Evolutionary conservation across 352 stramenopile genomes (phyloP).

Genomic region (Phytopythium ostracodes): DNA sequence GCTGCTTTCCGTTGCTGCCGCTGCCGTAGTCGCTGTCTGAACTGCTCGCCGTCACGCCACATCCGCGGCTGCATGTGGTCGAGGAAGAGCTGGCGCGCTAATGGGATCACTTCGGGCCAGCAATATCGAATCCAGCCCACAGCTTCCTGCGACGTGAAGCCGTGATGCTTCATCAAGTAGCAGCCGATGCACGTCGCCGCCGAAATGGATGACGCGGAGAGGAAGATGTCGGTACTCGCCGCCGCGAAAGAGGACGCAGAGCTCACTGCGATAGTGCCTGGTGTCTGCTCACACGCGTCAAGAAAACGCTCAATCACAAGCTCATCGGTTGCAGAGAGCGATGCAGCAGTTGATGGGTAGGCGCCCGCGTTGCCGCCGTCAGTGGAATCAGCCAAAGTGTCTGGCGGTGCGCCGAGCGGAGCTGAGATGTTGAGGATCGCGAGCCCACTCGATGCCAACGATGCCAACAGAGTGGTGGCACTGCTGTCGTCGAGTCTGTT

Average conservation of each 20-base stretch:
- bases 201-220: conserved; percentile 31
- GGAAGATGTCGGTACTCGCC: background rate
- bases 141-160: conserved; percentile 92
- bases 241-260: background rate
- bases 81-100: conserved; percentile 88
- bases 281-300: conserved; percentile 75
- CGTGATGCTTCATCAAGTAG: conserved; percentile 98
- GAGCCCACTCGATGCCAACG: conserved; percentile 8
- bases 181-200: conserved; percentile 95
- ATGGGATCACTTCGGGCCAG: conserved; percentile 82
- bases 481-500: background rate
- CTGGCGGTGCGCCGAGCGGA: background rate
- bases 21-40: conserved; percentile 4
- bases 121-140: conserved; percentile 96
- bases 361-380: background rate
- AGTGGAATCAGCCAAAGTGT: background rate
- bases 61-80: conserved; percentile 84
- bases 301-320: conserved; percentile 85
- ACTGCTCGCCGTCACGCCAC: conserved; percentile 45
- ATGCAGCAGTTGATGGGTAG: background rate
- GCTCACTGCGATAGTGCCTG: conserved; percentile 50
- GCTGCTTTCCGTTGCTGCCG: conserved; percentile 12
- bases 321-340: conserved; percentile 21
- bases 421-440: conserved; percentile 17
- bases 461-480: background rate